These are phyloP conservation scores for Dactylellina drechsleri DNA, from an alignment of 2,329 filamentous ascomycete species.

Conservation along the genomic window DNA sequence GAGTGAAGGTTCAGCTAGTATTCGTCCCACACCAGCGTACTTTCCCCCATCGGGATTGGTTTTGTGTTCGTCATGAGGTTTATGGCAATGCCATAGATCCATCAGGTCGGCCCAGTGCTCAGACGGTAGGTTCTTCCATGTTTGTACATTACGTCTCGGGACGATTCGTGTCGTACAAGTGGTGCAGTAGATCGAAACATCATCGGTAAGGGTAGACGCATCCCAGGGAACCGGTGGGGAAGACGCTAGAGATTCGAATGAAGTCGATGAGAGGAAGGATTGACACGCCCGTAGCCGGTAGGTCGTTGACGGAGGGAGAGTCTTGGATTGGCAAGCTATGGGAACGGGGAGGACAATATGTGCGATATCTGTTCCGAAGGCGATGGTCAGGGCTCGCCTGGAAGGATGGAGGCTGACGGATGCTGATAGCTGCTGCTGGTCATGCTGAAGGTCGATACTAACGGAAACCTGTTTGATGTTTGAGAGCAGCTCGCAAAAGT, in stretches of 20 bases:
- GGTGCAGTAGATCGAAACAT: slow-evolving; percentile 59
- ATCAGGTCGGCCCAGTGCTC: slow-evolving; percentile 99
- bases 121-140: slow-evolving; percentile 93
- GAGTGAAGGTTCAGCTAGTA: slow-evolving; percentile 72
- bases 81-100: slow-evolving; percentile 99
- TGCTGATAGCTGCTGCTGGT: slow-evolving; percentile 60
- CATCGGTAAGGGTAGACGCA: slow-evolving; percentile 65
- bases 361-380: slow-evolving; percentile 64
- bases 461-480: slow-evolving; percentile 74
- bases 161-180: slow-evolving; percentile 65
- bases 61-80: slow-evolving; percentile 72
- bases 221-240: slow-evolving; percentile 67
- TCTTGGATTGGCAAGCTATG: slow-evolving; percentile 63
- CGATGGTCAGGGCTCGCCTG: slow-evolving; percentile 60
- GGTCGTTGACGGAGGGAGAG: slow-evolving; percentile 64
- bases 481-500: slow-evolving; percentile 67
- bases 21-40: slow-evolving; percentile 64
- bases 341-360: slow-evolving; percentile 65
- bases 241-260: slow-evolving; percentile 25
- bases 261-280: slow-evolving; percentile 55
- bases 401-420: slow-evolving; percentile 58
- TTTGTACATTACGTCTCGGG: slow-evolving; percentile 62
- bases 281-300: slow-evolving; percentile 57
- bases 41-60: slow-evolving; percentile 60
- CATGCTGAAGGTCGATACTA: slow-evolving; percentile 64